phyloP scores from a whole-genome alignment of 176 grass and related monocot genomes.

The Puya raimondii region DNA sequence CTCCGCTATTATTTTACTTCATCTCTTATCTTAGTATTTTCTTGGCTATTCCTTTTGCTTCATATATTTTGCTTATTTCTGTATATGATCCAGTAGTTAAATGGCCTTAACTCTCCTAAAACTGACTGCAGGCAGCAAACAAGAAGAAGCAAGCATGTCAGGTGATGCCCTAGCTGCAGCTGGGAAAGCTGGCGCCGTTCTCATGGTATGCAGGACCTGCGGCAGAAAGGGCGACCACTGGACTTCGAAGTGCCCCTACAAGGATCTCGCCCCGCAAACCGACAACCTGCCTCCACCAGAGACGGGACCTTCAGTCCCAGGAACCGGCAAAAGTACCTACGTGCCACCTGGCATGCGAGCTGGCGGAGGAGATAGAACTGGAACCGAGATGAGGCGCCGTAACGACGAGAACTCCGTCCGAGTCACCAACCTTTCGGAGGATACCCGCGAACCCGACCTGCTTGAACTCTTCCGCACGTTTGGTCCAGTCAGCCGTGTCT shows the following conservation, averaged over 20 bases:
- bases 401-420: conserved; percentile 79
- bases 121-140: conserved; percentile 46
- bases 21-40: too few relatives aligned
- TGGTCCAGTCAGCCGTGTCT: conserved; percentile 70
- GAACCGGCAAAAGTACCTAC: conserved; percentile 47
- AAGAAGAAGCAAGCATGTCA: conserved; percentile 40
- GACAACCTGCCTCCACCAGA: conserved; percentile 41
- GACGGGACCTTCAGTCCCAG: conserved; percentile 8
- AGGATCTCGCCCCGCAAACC: conserved; percentile 41
- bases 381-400: conserved; percentile 51
- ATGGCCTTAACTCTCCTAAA: not conserved
- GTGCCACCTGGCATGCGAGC: conserved; percentile 77
- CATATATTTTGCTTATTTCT: too few relatives aligned
- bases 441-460: conserved; percentile 61
- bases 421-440: conserved; percentile 80
- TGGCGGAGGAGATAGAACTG: conserved; percentile 39
- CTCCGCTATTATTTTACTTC: too few relatives aligned
- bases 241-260: conserved; percentile 75
- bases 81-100: too few relatives aligned
- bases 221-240: conserved; percentile 83
- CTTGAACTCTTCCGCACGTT: conserved; percentile 63
- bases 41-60: too few relatives aligned
- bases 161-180: conserved; percentile 32
- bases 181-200: conserved; percentile 44
- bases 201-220: conserved; percentile 81